These are phyloP conservation scores for Scutellaria minor DNA, from an alignment of 257 asterid species.

Conservation along the genomic window DNA sequence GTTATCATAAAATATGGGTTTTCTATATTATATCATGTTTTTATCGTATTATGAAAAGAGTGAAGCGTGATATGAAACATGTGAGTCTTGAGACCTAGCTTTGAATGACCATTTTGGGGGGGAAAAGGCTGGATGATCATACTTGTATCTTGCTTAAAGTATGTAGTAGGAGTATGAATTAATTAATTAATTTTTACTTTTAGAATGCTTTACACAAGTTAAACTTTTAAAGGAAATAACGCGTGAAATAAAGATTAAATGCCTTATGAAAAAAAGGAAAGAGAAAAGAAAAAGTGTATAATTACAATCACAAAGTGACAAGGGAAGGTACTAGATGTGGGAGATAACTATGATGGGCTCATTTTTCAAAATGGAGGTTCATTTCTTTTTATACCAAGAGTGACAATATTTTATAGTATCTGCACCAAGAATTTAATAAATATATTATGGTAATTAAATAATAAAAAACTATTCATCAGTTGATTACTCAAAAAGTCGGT, in stretches of 20 bases:
- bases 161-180: conserved; percentile 11
- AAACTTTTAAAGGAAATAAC: too few relatives aligned
- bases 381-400: background rate
- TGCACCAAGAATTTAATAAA: too few relatives aligned
- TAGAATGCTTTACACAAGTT: background rate
- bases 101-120: background rate
- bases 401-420: too few relatives aligned
- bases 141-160: conserved; percentile 27
- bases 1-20: background rate
- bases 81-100: background rate
- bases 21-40: too few relatives aligned
- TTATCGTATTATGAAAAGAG: too few relatives aligned
- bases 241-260: too few relatives aligned
- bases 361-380: background rate
- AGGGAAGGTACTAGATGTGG: background rate
- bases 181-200: conserved; percentile 26
- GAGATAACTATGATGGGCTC: conserved; percentile 9
- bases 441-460: too few relatives aligned
- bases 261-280: too few relatives aligned
- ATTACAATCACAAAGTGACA: too few relatives aligned
- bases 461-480: too few relatives aligned
- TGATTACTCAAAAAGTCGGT: background rate
- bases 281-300: too few relatives aligned
- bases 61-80: background rate
- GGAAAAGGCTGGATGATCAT: background rate